Conservation (phyloP, 176 grass and related monocot species). For the Rhynchospora tenuis region DNA sequence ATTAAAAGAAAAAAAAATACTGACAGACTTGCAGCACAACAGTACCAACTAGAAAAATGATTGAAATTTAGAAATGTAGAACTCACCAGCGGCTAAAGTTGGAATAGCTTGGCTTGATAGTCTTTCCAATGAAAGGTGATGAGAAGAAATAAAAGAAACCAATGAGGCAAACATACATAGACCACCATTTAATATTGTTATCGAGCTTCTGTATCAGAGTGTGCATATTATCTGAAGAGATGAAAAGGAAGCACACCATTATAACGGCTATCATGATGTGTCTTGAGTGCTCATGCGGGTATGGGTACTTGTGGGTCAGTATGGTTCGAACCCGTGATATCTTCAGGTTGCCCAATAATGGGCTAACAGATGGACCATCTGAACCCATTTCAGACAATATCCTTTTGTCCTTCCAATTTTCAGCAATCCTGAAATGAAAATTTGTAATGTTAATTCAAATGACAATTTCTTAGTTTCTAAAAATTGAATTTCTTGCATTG, state of each 20-base stretch:
- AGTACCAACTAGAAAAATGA: background rate
- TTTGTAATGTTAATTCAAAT: background rate
- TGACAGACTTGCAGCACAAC: background rate
- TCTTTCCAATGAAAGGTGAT: constrained; percentile 82
- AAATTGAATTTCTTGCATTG: background rate
- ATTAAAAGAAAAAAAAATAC: constrained; percentile 3
- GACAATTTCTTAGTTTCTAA: background rate
- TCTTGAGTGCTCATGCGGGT: constrained; percentile 82
- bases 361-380: constrained; percentile 53
- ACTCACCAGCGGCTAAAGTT: constrained; percentile 94
- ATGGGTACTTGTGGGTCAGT: constrained; percentile 72
- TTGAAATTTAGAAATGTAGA: background rate
- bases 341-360: constrained; percentile 65
- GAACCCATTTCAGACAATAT: constrained; percentile 37
- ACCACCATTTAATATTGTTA: constrained; percentile 95
- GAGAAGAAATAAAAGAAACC: constrained; percentile 99
- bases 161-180: constrained; percentile 92
- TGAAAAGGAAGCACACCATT: constrained; percentile 75
- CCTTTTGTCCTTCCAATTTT: background rate
- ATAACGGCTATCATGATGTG: constrained; percentile 89
- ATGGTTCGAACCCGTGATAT: constrained; percentile 80
- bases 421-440: constrained; percentile 6
- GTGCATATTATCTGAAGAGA: constrained; percentile 85
- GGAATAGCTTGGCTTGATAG: constrained; percentile 83
- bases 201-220: constrained; percentile 88